Conservation (phyloP, 371 early-diverging fungal species). For the Saksenaea oblongispora region DNA sequence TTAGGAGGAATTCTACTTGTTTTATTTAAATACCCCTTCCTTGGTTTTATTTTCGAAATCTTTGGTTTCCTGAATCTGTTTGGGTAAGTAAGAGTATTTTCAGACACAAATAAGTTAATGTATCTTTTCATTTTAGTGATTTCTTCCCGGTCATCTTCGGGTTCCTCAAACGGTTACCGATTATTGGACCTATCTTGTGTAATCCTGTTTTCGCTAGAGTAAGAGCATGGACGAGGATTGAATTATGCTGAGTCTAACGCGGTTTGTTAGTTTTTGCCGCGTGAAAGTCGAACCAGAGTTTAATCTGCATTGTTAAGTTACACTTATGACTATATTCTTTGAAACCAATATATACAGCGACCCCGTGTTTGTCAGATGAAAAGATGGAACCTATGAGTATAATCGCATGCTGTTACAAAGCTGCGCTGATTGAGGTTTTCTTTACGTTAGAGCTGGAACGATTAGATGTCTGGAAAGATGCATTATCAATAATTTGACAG, state of each 20-base stretch:
- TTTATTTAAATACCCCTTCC: conserved; percentile 83
- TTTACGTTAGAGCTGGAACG: too few relatives aligned
- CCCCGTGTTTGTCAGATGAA: too few relatives aligned
- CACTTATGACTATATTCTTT: too few relatives aligned
- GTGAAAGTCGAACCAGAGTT: conserved; percentile 2
- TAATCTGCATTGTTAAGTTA: neutral
- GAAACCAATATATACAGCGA: too few relatives aligned
- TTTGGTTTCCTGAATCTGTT: conserved; percentile 97
- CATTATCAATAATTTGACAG: too few relatives aligned
- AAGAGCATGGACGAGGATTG: conserved; percentile 10
- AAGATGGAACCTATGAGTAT: too few relatives aligned
- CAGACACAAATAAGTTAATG: neutral
- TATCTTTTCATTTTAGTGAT: conserved; percentile 59
- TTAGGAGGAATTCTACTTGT: conserved; percentile 90
- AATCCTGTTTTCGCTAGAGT: conserved; percentile 82
- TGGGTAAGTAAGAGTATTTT: conserved; percentile 65
- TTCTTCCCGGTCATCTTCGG: conserved; percentile 93
- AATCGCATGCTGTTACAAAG: too few relatives aligned
- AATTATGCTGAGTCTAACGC: neutral
- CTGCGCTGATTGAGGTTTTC: too few relatives aligned
- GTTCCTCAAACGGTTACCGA: conserved; percentile 85
- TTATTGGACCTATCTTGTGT: conserved; percentile 85
- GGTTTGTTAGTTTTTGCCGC: neutral
- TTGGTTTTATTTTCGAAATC: conserved; percentile 88
- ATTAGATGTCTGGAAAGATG: too few relatives aligned